A percentile compares a stretch with the other conserved stretches of the same genome.
These are phyloP conservation scores for Pseudonitzschia multiseries DNA, from an alignment of 108 stramenopile genomes.

Conservation along the genomic window DNA sequence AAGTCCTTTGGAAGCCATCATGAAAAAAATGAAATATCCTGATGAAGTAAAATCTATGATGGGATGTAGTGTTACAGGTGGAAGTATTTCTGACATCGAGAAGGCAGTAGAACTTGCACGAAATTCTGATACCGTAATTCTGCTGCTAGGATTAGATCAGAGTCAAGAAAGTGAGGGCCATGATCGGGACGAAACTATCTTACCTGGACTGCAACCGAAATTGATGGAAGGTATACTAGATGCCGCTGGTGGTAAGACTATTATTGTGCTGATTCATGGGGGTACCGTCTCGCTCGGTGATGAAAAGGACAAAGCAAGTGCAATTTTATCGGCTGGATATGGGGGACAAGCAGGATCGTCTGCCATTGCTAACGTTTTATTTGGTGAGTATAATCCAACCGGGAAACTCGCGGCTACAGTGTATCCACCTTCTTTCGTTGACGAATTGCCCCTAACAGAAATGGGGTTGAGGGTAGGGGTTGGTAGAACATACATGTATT, in stretches of 20 bases:
- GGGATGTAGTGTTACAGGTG: conserved; percentile 22
- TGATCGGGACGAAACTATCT: conserved; percentile 41
- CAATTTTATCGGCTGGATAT: conserved; percentile 37
- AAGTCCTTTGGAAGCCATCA: conserved; percentile 30
- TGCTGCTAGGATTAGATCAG: conserved; percentile 45
- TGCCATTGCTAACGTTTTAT: conserved; percentile 47
- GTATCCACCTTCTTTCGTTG: conserved; percentile 39
- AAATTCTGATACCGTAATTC: conserved; percentile 32
- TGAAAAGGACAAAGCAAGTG: conserved; percentile 8
- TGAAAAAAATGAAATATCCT: conserved; percentile 5
- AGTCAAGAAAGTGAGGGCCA: conserved; percentile 46
- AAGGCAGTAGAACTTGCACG: conserved; percentile 26
- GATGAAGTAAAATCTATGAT: conserved; percentile 3
- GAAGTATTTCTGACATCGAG: conserved; percentile 14
- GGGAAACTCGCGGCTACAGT: conserved; percentile 51
- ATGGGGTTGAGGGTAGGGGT: conserved; percentile 46
- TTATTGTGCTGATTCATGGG: conserved; percentile 32
- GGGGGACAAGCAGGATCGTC: conserved; percentile 39
- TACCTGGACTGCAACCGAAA: conserved; percentile 49
- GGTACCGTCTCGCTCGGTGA: conserved; percentile 35
- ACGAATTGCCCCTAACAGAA: conserved; percentile 42
- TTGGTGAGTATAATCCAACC: conserved; percentile 50
- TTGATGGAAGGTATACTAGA: conserved; percentile 30
- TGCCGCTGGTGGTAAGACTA: conserved; percentile 28
- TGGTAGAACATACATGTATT: conserved; percentile 54